Conservation (phyloP, 2,329 filamentous ascomycete species). For the Rhynchosporium secalis region DNA sequence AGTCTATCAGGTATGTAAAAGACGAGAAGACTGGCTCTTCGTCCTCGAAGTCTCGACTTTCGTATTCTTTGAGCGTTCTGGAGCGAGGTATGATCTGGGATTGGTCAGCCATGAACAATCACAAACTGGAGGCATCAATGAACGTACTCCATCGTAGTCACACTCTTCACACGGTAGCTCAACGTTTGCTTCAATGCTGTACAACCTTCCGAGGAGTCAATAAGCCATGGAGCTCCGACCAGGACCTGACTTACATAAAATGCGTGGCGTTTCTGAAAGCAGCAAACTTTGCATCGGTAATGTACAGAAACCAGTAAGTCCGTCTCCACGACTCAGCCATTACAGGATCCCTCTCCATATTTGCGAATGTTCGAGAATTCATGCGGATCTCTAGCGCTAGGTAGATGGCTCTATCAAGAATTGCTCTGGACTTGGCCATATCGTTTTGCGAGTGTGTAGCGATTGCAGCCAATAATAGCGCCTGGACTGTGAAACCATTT, state of each 20-base stretch:
- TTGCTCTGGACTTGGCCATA: constrained; percentile 30
- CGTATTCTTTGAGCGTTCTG: constrained; percentile 41
- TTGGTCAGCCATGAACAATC: constrained; percentile 18
- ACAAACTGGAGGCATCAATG: constrained; percentile 7
- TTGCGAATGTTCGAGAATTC: constrained; percentile 56
- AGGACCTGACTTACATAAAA: constrained; percentile 29
- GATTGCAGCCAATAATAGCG: constrained; percentile 42
- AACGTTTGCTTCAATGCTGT: constrained; percentile 39
- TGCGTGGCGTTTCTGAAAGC: constrained; percentile 27
- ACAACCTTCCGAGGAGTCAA: constrained; percentile 27
- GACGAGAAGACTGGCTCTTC: constrained; percentile 43
- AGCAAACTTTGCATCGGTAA: constrained; percentile 34
- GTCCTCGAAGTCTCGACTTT: constrained; percentile 40
- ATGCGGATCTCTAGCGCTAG: constrained; percentile 62
- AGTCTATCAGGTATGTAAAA: constrained; percentile 43
- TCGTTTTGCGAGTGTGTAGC: constrained; percentile 41
- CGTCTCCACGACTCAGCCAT: constrained; percentile 45
- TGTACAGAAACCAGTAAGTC: constrained; percentile 45
- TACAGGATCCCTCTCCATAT: constrained; percentile 40
- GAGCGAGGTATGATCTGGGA: constrained; percentile 41
- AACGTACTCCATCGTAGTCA: constrained; percentile 45
- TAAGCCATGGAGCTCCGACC: not conserved
- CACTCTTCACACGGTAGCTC: constrained; percentile 46
- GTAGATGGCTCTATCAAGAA: constrained; percentile 52
- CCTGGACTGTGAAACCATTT: constrained; percentile 42